Conservation (phyloP, 208 protist species). For the Naegleria fowleri region DNA sequence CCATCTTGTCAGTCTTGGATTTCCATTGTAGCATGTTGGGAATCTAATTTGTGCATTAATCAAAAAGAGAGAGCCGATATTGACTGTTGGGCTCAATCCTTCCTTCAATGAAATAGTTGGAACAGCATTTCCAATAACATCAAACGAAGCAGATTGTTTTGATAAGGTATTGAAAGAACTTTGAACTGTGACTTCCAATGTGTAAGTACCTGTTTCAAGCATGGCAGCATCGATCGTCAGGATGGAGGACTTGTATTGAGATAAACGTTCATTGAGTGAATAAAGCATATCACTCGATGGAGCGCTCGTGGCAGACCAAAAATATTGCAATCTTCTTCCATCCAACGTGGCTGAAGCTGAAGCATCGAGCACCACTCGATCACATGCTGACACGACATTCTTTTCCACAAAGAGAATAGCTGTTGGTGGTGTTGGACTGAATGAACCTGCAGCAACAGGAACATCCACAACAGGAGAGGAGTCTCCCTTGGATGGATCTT, state of each 20-base stretch:
- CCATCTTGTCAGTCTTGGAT: neutral
- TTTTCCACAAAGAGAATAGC: neutral
- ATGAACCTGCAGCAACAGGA: neutral
- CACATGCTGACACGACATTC: neutral
- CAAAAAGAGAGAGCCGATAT: neutral
- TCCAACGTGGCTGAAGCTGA: neutral
- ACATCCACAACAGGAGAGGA: neutral
- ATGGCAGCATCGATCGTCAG: neutral
- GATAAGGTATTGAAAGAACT: neutral
- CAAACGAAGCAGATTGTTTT: neutral
- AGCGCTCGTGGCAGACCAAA: neutral
- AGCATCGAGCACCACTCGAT: neutral
- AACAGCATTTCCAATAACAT: neutral
- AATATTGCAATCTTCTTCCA: neutral
- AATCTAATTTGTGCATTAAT: neutral
- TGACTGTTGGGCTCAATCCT: neutral
- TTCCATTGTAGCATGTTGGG: neutral
- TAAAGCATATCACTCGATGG: neutral
- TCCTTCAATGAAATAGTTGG: neutral
- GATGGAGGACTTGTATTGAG: no score
- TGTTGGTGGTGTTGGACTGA: neutral
- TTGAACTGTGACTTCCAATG: neutral
- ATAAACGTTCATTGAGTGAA: neutral
- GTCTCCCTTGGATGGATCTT: neutral
- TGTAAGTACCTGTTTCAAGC: neutral